Evolutionary conservation across 805 yeast genomes (phyloP).

Genomic region (Candida saitoana): DNA sequence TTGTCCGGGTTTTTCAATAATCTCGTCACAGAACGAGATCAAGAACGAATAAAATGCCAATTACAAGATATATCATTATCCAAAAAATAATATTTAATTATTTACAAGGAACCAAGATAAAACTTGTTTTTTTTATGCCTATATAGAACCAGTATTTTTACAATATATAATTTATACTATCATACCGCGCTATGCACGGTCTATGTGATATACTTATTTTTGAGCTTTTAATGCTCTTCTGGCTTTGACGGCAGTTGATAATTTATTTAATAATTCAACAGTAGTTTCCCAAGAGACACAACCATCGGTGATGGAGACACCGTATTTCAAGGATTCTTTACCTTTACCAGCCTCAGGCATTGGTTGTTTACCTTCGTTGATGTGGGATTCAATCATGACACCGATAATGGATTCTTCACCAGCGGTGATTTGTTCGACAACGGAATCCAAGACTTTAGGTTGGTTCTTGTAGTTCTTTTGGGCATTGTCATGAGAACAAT

Average conservation of each 20-base stretch:
- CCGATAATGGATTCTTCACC: constrained; percentile 86
- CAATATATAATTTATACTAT: background rate
- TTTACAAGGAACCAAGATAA: constrained; percentile 1
- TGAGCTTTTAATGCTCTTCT: constrained; percentile 55
- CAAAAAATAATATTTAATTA: constrained; percentile 1
- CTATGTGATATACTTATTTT: no score
- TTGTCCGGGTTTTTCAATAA: constrained; percentile 14
- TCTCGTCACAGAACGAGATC: constrained; percentile 4
- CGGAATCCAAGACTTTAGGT: constrained; percentile 82
- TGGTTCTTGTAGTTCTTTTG: constrained; percentile 92
- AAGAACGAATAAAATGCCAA: constrained; percentile 8
- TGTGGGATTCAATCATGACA: constrained; percentile 92
- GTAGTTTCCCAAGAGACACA: constrained; percentile 94
- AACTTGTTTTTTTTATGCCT: constrained; percentile 1
- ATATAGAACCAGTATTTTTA: constrained; percentile 1
- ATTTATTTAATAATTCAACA: constrained; percentile 67
- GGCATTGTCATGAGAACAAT: constrained; percentile 97
- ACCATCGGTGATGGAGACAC: constrained; percentile 95
- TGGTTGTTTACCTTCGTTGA: constrained; percentile 86
- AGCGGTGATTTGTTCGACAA: constrained; percentile 72
- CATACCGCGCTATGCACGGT: background rate
- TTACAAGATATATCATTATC: constrained; percentile 9
- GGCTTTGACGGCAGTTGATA: constrained; percentile 77
- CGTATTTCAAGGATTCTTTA: constrained; percentile 69
- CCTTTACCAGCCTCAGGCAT: constrained; percentile 55